Conservation (phyloP, 225 moss, liverwort and hornwort species). For the Thuidium tamariscinum region DNA sequence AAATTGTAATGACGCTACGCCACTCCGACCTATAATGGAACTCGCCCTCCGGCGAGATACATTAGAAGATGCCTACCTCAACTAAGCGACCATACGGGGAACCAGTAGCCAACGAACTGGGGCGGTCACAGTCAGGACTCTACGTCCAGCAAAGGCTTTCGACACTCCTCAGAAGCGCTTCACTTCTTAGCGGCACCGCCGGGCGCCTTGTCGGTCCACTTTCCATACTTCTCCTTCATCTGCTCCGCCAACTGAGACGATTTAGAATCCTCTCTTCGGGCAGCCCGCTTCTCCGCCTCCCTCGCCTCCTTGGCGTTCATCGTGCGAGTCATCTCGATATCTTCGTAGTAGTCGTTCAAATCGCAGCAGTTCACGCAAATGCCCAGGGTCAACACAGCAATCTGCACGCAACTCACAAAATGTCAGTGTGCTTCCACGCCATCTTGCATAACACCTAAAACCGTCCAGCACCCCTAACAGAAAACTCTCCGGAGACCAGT, state of each 20-base stretch:
- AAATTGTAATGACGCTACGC: background rate
- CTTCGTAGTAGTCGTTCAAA: conserved; percentile 52
- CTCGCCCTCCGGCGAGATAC: background rate
- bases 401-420: background rate
- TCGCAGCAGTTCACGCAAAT: conserved; percentile 61
- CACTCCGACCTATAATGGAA: background rate
- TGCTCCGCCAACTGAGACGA: conserved; percentile 42
- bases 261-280: conserved; percentile 44
- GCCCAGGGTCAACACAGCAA: conserved; percentile 26
- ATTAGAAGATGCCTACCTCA: background rate
- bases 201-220: conserved; percentile 45
- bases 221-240: conserved; percentile 56
- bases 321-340: conserved; percentile 40
- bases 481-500: background rate
- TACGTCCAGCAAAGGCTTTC: background rate
- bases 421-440: background rate
- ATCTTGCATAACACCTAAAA: background rate
- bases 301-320: conserved; percentile 31
- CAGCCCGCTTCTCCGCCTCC: conserved; percentile 31
- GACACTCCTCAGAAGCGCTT: background rate
- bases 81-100: background rate
- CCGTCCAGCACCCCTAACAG: background rate
- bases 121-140: background rate
- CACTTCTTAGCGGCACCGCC: conserved; percentile 28
- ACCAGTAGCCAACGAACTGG: background rate